Evolutionary conservation across 2,329 filamentous ascomycete genomes (phyloP), one percentile per base, ranked within the genome.

Genomic region (Cordyceps javanica): DNA sequence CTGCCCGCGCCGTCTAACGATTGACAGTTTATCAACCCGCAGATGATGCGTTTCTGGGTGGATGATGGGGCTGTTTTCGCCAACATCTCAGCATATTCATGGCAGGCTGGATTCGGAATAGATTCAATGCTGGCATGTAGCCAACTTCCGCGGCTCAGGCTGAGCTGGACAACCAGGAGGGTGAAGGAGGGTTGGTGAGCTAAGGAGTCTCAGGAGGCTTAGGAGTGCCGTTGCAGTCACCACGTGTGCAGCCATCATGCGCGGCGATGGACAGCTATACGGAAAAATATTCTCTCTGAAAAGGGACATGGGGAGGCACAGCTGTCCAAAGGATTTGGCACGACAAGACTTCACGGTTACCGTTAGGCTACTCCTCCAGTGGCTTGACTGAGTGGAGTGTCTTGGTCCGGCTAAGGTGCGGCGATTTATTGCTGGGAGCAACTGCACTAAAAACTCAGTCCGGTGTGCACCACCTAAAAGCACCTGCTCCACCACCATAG

Each of bases 381-480:
- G 46, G 53, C 46, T n/a, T 51, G 45, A 41, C 16, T 32, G 46
- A 41, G 52, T 45, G 44, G 45, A 59, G 52, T 52, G 52, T 45
- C 45, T 56, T 48, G 48, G 34, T 45, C 45, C 71, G 71, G 71
- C 65, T 73, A 73, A 73, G 70, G 66, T 71, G 64, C 71, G 71
- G 71, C 68, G 64, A 70, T 70, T 71, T 70, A 67, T 62, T 63
- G 65, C 64, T 56, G 41, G 46, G 46, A 44, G 42, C 45, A 42
- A 38, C 64, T 64, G 64, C 66, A 67, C 72, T 74, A 72, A 74
- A 72, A 74, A 72, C 69, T 73, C 68, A 55, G 51, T 56, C 58
- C 30, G 51, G 62, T 61, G 63, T 63, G 64, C 62, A 65, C 57
- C 59, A 62, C 60, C 60, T 65, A 60, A 66, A 67, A 46, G 53